These are phyloP conservation scores for sorghum (Sorghum bicolor) DNA, from an alignment of 176 grass and related monocot genomes.

Conservation along the genomic window Sorghum_bicolor_NCBIv3 NC_012871.2:3172501-3173000, in stretches of 20 bases:
- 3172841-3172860: conserved; percentile 10
- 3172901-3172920: not conserved
- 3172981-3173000: conserved; percentile 69
- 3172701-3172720: not conserved
- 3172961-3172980: conserved; percentile 86
- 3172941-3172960: conserved; percentile 97
- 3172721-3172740: not conserved
- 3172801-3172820: conserved; percentile 90
- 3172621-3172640: conserved; percentile 81
- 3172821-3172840: conserved; percentile 84
- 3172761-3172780: conserved; percentile 91
- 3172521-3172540: not conserved
- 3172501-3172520: conserved; percentile 22
- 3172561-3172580: conserved; percentile 38
- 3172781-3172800: conserved; percentile 86
- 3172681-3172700: not conserved
- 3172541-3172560: not conserved
- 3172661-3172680: not conserved
- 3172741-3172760: conserved; percentile 48
- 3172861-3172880: not conserved
- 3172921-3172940: conserved; percentile 79
- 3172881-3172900: not conserved
- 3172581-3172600: conserved; percentile 71
- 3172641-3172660: not conserved
- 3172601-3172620: conserved; percentile 75